Conservation (phyloP, 257 asterid species). For the Ehretia macrophylla region DNA sequence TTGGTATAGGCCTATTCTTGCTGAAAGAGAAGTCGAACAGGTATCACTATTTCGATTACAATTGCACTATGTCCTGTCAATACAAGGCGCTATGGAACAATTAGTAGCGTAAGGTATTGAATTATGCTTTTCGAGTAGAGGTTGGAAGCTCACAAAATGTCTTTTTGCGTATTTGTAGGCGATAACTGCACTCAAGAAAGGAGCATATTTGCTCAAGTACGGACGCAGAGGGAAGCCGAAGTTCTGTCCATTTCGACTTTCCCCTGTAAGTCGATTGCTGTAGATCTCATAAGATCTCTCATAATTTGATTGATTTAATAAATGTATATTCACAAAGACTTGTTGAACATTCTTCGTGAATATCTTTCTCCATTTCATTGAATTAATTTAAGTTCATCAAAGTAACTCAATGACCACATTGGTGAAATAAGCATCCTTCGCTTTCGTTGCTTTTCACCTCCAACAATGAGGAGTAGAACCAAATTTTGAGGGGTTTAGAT, state of each 20-base stretch:
- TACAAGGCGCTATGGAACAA: neutral
- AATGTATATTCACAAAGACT: no score
- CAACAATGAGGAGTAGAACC: no score
- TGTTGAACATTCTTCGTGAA: no score
- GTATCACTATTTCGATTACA: slow-evolving; percentile 28
- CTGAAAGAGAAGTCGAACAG: slow-evolving; percentile 84
- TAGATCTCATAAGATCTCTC: neutral
- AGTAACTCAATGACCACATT: no score
- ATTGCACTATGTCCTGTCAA: neutral
- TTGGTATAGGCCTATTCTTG: slow-evolving; percentile 61
- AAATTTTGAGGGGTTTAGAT: no score
- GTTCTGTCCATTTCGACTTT: slow-evolving; percentile 91
- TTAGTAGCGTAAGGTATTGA: neutral
- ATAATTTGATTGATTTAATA: neutral
- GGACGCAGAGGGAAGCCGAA: slow-evolving; percentile 97
- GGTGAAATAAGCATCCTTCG: no score
- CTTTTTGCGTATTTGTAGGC: slow-evolving; percentile 46
- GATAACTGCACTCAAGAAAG: slow-evolving; percentile 81
- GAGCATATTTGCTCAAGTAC: slow-evolving; percentile 84
- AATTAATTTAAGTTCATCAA: no score
- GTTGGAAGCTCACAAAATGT: slow-evolving; percentile 9
- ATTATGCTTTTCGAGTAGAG: slow-evolving; percentile 11
- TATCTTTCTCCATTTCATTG: no score
- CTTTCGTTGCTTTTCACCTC: no score
- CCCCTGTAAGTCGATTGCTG: slow-evolving; percentile 46